These are phyloP conservation scores for Apodospora peruviana DNA, from an alignment of 495 filamentous ascomycete species.

Conservation along the genomic window DNA sequence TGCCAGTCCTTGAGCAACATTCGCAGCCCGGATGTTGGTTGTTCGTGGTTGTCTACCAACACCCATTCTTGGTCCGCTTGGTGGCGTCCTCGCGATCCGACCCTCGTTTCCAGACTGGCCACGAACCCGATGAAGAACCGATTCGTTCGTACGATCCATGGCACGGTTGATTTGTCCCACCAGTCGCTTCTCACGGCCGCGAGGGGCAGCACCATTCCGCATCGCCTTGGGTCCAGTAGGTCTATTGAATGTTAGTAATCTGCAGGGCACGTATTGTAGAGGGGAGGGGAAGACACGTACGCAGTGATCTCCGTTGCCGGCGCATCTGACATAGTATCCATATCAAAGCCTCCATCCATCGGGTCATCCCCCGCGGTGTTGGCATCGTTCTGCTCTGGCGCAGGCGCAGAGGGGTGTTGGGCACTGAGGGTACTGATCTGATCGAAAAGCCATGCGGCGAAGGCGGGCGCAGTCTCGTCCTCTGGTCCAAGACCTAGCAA, in stretches of 20 bases:
- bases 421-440: constrained; percentile 65
- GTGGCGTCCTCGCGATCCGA: constrained; percentile 69
- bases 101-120: constrained; percentile 63
- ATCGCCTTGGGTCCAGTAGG: constrained; percentile 95
- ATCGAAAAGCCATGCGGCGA: constrained; percentile 86
- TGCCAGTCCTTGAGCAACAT: constrained; percentile 38
- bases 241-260: constrained; percentile 43
- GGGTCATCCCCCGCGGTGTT: constrained; percentile 17
- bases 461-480: constrained; percentile 74
- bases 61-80: constrained; percentile 61
- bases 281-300: constrained; percentile 49
- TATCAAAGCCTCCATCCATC: constrained; percentile 47
- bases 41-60: constrained; percentile 50
- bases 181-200: constrained; percentile 65
- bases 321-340: constrained; percentile 49
- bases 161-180: constrained; percentile 80
- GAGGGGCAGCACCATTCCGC: constrained; percentile 59
- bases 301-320: constrained; percentile 49
- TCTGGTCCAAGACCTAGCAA: constrained; percentile 78
- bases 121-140: constrained; percentile 75
- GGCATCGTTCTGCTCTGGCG: constrained; percentile 8
- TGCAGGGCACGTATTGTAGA: neutral
- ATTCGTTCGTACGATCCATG: constrained; percentile 73
- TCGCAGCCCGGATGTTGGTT: constrained; percentile 36
- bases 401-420: constrained; percentile 49